Evolutionary conservation across 2,329 filamentous ascomycete genomes (phyloP).

Genomic region (Venturiaceae sp.): DNA sequence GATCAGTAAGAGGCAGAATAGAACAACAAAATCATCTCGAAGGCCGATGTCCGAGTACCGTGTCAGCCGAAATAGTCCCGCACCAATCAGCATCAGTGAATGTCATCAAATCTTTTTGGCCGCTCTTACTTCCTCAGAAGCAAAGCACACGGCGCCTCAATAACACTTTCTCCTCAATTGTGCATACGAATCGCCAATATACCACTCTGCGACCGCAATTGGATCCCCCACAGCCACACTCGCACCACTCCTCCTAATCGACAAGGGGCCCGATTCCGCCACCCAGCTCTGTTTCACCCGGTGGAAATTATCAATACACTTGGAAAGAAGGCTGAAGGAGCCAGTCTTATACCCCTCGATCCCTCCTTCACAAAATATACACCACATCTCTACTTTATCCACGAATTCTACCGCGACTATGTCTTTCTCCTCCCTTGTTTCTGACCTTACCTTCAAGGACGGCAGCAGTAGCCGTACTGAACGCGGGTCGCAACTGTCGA

Average conservation of each 20-base stretch:
- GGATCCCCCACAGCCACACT: background rate
- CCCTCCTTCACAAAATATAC: background rate
- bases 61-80: too few species aligned
- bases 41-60: too few species aligned
- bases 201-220: background rate
- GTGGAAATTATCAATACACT: background rate
- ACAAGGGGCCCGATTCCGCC: background rate
- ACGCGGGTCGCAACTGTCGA: constrained; percentile 34
- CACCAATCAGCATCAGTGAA: background rate
- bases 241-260: background rate
- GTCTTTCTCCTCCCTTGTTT: constrained; percentile 44
- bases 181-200: background rate
- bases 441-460: constrained; percentile 40
- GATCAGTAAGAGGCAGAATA: too few species aligned
- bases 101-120: background rate
- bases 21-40: too few species aligned
- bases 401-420: constrained; percentile 19
- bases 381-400: background rate
- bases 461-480: constrained; percentile 27
- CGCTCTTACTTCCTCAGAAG: background rate
- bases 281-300: background rate
- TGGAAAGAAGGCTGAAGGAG: background rate
- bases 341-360: background rate
- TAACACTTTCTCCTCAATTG: background rate
- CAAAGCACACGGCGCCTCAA: background rate